Evolutionary conservation across 2,329 filamentous ascomycete genomes (phyloP), one percentile per base, ranked within the genome.

Genomic region (Cladophialophora chaetospira): DNA sequence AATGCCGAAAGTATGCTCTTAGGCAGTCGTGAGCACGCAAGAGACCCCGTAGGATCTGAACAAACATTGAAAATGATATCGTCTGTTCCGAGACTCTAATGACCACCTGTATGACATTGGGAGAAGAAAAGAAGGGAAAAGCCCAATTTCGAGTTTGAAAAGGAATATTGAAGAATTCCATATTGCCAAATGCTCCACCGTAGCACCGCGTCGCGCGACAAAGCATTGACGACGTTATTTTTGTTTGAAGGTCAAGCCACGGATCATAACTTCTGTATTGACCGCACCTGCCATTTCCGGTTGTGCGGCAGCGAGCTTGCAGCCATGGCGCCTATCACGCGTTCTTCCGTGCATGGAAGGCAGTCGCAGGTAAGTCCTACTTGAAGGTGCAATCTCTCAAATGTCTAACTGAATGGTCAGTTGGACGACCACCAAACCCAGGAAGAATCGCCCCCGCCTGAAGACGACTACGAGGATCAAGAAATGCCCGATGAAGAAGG

Each of bases 71-170:
- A 71, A 13, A 26, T 19, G 25, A 43, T 19, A 53, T 71, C 66
- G 85, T 88, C 85, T 89, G 85, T 86, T 88, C 88, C 92, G 93
- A 95, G 94, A 99, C 94, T 99, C 94, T 97, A 97, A 93, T 89
- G 89, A 89, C 85, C 87, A 88, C 87, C 91, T 93, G 80, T 81
- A 72, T 72, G 77, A 82, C 79, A 81, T 81, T 74, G 73, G 70
- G 69, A 71, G 74, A 74, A 72, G 56, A 60, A 53, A 57, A 58
- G 50, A 46, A 47, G 31, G 55, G 42, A 26, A 52, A 42, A 26
- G 35, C 13, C 38, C 10, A 49, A 43, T 28, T 5, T 29, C 40
- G 11, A 33, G 11, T 25, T 51, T 42, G 21, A 26, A 26, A 40
- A 46, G n/a, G 36, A 21, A 21, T 21, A 17, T 46, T 31, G 23